Percentiles rank a stretch among this genome's conserved stretches.
Evolutionary conservation across 140 eudicot genomes (phyloP).

Genomic region (Stevia rebaudiana): DNA sequence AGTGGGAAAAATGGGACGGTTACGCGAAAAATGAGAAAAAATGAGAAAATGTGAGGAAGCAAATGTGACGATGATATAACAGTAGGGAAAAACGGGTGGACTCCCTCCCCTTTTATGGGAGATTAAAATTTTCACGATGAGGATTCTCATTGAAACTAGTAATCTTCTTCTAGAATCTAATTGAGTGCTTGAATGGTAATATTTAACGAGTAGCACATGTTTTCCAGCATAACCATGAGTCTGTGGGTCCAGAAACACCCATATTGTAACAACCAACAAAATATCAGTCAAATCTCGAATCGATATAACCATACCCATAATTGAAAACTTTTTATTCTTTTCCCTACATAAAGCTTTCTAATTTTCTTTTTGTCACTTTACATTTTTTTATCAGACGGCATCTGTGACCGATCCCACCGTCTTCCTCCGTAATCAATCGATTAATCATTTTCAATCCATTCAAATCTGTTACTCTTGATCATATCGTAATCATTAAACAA

Average conservation of each 20-base stretch:
- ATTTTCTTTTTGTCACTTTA: slow-evolving; percentile 23
- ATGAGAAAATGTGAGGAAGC: no score
- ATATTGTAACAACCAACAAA: neutral
- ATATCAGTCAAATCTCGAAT: slow-evolving; percentile 15
- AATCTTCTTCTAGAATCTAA: slow-evolving; percentile 4
- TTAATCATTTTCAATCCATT: slow-evolving; percentile 9
- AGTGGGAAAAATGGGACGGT: no score
- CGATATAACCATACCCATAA: slow-evolving; percentile 17
- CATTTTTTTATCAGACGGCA: slow-evolving; percentile 8
- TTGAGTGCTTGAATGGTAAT: neutral
- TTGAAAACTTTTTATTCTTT: slow-evolving; percentile 24
- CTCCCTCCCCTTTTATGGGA: no score
- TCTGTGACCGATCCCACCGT: slow-evolving; percentile 26
- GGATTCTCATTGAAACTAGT: no score
- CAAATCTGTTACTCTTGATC: slow-evolving; percentile 20
- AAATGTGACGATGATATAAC: no score
- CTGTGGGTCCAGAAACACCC: slow-evolving; percentile 22
- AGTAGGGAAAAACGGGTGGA: no score
- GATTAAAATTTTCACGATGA: no score
- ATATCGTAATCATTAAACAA: slow-evolving; percentile 21
- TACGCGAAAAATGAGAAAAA: no score
- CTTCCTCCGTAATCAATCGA: slow-evolving; percentile 18
- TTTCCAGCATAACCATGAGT: neutral
- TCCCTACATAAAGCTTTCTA: slow-evolving; percentile 6
- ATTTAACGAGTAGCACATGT: slow-evolving; percentile 4